Percentiles rank a stretch among this genome's conserved stretches.
phyloP scores from a whole-genome alignment of 2,329 filamentous ascomycete species.

The Ophiosphaerella korrae region DNA sequence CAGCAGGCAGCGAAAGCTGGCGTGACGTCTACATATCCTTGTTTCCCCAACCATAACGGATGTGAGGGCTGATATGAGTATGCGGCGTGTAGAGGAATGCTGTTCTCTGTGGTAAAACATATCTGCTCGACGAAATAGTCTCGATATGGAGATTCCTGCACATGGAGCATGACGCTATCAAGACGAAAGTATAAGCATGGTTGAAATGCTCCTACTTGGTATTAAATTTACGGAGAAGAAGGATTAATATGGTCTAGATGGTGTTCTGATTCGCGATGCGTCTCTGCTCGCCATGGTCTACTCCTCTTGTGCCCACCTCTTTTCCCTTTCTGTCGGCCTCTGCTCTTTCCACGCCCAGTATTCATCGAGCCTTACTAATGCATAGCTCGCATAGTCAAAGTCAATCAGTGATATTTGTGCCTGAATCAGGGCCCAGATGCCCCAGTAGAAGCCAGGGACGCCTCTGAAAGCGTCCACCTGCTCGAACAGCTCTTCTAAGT shows the following conservation, averaged over 20 bases:
- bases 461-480: constrained; percentile 90
- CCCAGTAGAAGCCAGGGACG: constrained; percentile 87
- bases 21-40: too few relatives aligned
- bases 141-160: too few relatives aligned
- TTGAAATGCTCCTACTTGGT: constrained; percentile 4
- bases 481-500: constrained; percentile 70
- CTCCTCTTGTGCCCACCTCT: constrained; percentile 70
- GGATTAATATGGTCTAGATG: background rate
- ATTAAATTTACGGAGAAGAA: background rate
- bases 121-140: too few relatives aligned
- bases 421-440: constrained; percentile 95
- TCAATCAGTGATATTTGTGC: constrained; percentile 92
- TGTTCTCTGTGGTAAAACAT: too few relatives aligned
- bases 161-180: too few relatives aligned
- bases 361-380: constrained; percentile 82
- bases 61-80: too few relatives aligned
- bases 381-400: constrained; percentile 94
- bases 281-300: background rate
- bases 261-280: background rate
- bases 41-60: too few relatives aligned
- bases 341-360: constrained; percentile 88
- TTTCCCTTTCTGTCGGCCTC: constrained; percentile 75
- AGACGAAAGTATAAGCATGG: background rate
- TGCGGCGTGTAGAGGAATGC: too few relatives aligned
- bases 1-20: too few relatives aligned